Conservation (phyloP, 768 basidiomycete genomes). For the Tricholomella constricta region DNA sequence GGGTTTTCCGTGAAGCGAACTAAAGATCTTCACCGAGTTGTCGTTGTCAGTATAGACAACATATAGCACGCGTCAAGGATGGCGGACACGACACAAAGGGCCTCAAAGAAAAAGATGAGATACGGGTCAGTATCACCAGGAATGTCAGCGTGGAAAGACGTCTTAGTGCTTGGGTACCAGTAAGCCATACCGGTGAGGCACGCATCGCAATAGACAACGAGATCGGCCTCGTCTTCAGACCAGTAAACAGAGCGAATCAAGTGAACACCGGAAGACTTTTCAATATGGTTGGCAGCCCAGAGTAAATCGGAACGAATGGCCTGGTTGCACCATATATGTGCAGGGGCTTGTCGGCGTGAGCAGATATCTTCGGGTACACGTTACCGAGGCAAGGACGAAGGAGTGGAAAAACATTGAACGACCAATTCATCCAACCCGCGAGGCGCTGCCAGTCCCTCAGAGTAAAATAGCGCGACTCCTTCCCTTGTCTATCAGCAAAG, state of each 20-base stretch:
- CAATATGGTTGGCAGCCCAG: conserved; percentile 30
- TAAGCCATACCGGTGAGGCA: conserved; percentile 23
- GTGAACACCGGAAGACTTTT: conserved; percentile 16
- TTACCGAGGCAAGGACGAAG: conserved; percentile 32
- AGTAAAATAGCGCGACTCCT: not conserved
- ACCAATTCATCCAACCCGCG: conserved; percentile 42
- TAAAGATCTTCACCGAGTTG: conserved; percentile 32
- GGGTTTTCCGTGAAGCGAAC: conserved; percentile 20
- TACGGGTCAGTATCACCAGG: not conserved
- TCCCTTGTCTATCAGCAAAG: not conserved
- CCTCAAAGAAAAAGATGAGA: conserved; percentile 29
- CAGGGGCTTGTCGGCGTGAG: not conserved
- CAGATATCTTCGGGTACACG: conserved; percentile 33
- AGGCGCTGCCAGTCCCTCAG: conserved; percentile 24
- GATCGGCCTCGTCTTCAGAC: conserved; percentile 22
- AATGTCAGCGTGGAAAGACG: conserved; percentile 13
- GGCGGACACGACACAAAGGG: conserved; percentile 18
- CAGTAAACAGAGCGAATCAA: conserved; percentile 16
- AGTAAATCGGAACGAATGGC: conserved; percentile 21
- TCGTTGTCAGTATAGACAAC: conserved; percentile 30
- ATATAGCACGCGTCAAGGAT: not conserved
- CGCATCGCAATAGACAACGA: conserved; percentile 24
- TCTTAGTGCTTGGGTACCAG: conserved; percentile 20
- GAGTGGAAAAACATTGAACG: conserved; percentile 39
- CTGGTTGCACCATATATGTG: conserved; percentile 26